Evolutionary conservation across 2,329 filamentous ascomycete genomes (phyloP).

Genomic region (Aspergillus thermomutatus): DNA sequence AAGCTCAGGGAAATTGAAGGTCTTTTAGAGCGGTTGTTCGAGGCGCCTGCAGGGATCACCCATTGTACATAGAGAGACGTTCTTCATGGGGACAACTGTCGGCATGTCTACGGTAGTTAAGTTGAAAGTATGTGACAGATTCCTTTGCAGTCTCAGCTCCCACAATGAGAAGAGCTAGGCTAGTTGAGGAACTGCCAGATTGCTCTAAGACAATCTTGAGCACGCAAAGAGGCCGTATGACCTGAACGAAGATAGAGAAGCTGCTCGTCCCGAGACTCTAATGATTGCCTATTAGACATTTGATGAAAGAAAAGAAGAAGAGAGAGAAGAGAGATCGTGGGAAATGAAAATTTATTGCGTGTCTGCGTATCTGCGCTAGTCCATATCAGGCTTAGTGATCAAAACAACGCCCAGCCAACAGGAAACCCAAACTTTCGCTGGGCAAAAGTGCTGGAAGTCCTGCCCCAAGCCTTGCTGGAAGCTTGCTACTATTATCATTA

Average conservation of each 20-base stretch:
- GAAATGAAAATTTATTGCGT: slow-evolving; percentile 23
- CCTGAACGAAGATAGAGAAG: slow-evolving; percentile 87
- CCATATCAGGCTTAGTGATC: slow-evolving; percentile 11
- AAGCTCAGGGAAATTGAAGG: slow-evolving; percentile 42
- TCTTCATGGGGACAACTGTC: not conserved
- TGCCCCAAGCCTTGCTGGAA: not conserved
- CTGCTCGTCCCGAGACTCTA: slow-evolving; percentile 98
- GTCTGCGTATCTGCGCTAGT: slow-evolving; percentile 29
- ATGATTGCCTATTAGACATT: slow-evolving; percentile 76
- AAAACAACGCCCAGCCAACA: not conserved
- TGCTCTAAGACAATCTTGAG: slow-evolving; percentile 96
- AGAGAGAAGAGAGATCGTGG: slow-evolving; percentile 33
- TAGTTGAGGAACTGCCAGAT: slow-evolving; percentile 69
- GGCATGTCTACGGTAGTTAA: slow-evolving; percentile 3
- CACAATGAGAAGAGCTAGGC: slow-evolving; percentile 56
- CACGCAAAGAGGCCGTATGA: slow-evolving; percentile 82
- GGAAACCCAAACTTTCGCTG: slow-evolving; percentile 1
- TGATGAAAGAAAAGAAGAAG: slow-evolving; percentile 49
- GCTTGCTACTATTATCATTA: not conserved
- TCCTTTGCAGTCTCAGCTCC: slow-evolving; percentile 51
- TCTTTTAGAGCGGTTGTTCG: not conserved
- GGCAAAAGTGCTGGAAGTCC: not conserved
- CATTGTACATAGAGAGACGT: not conserved
- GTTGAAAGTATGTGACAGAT: slow-evolving; percentile 40
- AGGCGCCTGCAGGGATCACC: too few species aligned